These are phyloP conservation scores for Poronia punctata DNA, from an alignment of 495 filamentous ascomycete genomes.

Conservation along the genomic window DNA sequence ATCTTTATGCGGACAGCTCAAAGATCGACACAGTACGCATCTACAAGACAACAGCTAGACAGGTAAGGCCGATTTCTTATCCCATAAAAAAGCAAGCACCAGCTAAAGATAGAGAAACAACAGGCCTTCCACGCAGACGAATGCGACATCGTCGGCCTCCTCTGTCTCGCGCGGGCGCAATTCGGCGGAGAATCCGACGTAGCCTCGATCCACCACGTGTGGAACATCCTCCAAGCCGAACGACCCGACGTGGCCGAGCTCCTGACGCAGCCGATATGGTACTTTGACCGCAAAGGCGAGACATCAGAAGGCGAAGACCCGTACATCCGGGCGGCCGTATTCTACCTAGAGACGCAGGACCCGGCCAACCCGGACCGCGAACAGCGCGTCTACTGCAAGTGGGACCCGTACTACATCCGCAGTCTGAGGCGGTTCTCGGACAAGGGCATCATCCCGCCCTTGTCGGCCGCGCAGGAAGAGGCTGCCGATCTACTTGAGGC, in stretches of 20 bases:
- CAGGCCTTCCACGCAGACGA: slow-evolving; percentile 71
- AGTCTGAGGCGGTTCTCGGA: slow-evolving; percentile 61
- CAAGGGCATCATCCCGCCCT: slow-evolving; percentile 56
- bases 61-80: slow-evolving; percentile 22
- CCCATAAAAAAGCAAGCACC: no score
- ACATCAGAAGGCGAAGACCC: slow-evolving; percentile 64
- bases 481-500: slow-evolving; percentile 61
- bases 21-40: slow-evolving; percentile 80
- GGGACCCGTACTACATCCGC: slow-evolving; percentile 74
- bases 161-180: slow-evolving; percentile 71
- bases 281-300: slow-evolving; percentile 92
- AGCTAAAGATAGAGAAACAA: no score
- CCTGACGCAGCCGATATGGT: slow-evolving; percentile 75
- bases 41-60: slow-evolving; percentile 80
- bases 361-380: slow-evolving; percentile 21
- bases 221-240: slow-evolving; percentile 67
- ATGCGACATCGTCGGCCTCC: slow-evolving; percentile 74
- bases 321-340: slow-evolving; percentile 64
- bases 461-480: slow-evolving; percentile 55
- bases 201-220: slow-evolving; percentile 72
- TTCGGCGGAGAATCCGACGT: slow-evolving; percentile 84
- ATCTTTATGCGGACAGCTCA: slow-evolving; percentile 73
- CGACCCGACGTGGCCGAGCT: slow-evolving; percentile 72
- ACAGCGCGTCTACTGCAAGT: slow-evolving; percentile 51
- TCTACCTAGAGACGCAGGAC: slow-evolving; percentile 59